Percentiles rank a stretch among this genome's conserved stretches.
Conservation (phyloP, 2,329 filamentous ascomycete genomes). For the Rutstroemia sydowiana region DNA sequence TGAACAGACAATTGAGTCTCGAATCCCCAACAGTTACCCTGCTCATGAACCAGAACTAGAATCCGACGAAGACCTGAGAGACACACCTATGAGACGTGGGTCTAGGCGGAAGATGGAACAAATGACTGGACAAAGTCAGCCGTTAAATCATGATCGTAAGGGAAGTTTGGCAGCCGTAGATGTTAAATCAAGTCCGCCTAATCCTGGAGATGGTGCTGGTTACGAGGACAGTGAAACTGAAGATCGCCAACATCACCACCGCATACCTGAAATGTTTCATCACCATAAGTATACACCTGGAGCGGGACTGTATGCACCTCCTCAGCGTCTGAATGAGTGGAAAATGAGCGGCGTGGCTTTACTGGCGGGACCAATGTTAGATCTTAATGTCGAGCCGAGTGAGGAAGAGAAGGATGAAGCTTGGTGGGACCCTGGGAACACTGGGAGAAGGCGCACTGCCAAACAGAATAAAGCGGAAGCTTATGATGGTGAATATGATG, state of each 20-base stretch:
- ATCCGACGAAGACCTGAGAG: constrained; percentile 5
- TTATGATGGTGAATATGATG: constrained; percentile 62
- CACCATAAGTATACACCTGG: constrained; percentile 33
- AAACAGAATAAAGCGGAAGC: constrained; percentile 46
- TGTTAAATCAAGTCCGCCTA: constrained; percentile 18
- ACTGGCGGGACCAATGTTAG: constrained; percentile 50
- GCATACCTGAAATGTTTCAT: constrained; percentile 27
- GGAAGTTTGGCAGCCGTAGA: constrained; percentile 19
- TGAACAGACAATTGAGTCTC: background rate
- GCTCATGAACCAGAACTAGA: background rate
- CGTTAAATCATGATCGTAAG: constrained; percentile 14
- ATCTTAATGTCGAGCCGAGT: constrained; percentile 41
- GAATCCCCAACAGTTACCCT: background rate
- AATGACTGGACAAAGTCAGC: constrained; percentile 21
- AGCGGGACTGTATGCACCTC: constrained; percentile 50
- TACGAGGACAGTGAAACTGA: background rate
- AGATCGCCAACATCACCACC: constrained; percentile 18
- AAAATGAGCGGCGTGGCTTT: constrained; percentile 58
- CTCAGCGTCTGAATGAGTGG: constrained; percentile 64
- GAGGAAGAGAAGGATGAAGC: constrained; percentile 47
- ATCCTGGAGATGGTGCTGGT: constrained; percentile 4
- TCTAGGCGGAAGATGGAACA: constrained; percentile 25
- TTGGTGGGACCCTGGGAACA: constrained; percentile 61
- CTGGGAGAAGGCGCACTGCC: constrained; percentile 34
- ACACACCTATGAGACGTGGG: constrained; percentile 21